A percentile compares a stretch with the other conserved stretches of the same genome.
These are phyloP conservation scores for Colletotrichum salicis DNA, from an alignment of 2,329 filamentous ascomycete species.

Conservation along the genomic window DNA sequence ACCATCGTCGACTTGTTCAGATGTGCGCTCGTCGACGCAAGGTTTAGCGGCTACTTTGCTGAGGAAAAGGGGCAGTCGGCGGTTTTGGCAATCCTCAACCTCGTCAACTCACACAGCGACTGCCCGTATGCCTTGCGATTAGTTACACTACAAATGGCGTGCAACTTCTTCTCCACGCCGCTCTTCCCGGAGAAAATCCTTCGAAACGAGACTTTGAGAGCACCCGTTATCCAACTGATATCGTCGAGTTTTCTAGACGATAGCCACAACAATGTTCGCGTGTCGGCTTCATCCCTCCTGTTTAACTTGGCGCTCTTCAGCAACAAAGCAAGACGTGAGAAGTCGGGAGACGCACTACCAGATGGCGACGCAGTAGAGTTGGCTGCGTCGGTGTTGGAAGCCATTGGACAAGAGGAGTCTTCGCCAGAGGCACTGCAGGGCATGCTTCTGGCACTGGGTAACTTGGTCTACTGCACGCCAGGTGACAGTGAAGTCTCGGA, in stretches of 20 bases:
- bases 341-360: conserved; percentile 66
- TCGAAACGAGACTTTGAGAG: conserved; percentile 59
- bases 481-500: conserved; percentile 81
- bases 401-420: conserved; percentile 66
- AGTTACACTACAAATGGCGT: conserved; percentile 83
- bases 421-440: conserved; percentile 81
- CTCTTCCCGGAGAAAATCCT: conserved; percentile 76
- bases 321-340: conserved; percentile 70
- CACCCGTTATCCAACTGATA: conserved; percentile 73
- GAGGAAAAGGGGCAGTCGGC: conserved; percentile 77
- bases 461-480: conserved; percentile 77
- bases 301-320: conserved; percentile 84
- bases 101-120: conserved; percentile 64
- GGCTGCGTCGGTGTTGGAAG: conserved; percentile 82
- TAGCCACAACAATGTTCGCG: conserved; percentile 77
- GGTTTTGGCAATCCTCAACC: conserved; percentile 68
- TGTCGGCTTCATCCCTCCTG: conserved; percentile 83
- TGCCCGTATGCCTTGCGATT: conserved; percentile 86
- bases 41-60: conserved; percentile 84
- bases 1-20: conserved; percentile 87
- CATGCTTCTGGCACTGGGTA: conserved; percentile 79
- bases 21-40: conserved; percentile 78
- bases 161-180: conserved; percentile 83
- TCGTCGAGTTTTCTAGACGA: conserved; percentile 83
- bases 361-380: conserved; percentile 83